Conservation (phyloP, 306 rosid genomes). For the Arachis hypogaea region DNA sequence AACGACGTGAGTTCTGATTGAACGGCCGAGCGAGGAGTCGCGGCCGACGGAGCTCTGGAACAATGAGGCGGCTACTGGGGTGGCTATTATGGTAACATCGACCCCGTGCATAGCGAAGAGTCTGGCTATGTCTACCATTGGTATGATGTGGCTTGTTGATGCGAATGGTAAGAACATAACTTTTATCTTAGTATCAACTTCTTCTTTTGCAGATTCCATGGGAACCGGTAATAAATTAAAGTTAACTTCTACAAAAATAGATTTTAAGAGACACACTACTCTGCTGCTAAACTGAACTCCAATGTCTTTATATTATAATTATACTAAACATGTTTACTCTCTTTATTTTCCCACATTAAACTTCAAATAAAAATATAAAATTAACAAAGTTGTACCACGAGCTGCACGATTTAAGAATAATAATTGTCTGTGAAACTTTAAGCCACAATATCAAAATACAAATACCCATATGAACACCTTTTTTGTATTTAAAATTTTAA, state of each 20-base stretch:
- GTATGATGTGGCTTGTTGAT: conserved; percentile 52
- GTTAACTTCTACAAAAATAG: neutral
- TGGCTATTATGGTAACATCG: conserved; percentile 42
- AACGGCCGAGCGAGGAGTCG: conserved; percentile 32
- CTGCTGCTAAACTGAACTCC: neutral
- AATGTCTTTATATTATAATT: neutral
- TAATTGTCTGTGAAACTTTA: too few relatives aligned
- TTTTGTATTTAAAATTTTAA: too few relatives aligned
- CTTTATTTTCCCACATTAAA: too few relatives aligned
- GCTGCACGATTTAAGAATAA: too few relatives aligned
- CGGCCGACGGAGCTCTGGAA: conserved; percentile 45
- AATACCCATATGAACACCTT: too few relatives aligned
- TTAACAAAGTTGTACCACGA: too few relatives aligned
- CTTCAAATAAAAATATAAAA: too few relatives aligned
- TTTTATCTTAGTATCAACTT: conserved; percentile 11
- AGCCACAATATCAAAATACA: too few relatives aligned
- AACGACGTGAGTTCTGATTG: conserved; percentile 37
- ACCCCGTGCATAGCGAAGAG: conserved; percentile 44
- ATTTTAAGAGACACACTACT: neutral
- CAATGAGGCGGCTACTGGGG: conserved; percentile 40
- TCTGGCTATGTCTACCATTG: conserved; percentile 48
- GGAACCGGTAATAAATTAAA: neutral
- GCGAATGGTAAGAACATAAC: conserved; percentile 47
- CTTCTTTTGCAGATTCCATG: neutral
- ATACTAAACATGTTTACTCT: neutral